These are phyloP conservation scores for Paspalum vaginatum DNA, from an alignment of 176 grass and related monocot species.

Conservation along the genomic window DNA sequence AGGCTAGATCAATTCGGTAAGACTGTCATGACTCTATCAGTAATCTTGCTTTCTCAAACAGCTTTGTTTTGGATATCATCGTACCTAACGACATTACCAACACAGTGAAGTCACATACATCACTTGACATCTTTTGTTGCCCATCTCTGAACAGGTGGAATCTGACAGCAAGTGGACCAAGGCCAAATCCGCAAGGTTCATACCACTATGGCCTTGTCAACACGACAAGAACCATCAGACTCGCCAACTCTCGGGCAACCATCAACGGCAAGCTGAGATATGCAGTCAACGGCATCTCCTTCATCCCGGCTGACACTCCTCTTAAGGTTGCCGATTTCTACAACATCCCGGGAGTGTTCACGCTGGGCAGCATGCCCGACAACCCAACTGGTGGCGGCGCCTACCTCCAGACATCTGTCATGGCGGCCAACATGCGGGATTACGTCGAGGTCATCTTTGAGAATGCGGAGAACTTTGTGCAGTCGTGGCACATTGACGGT, in stretches of 20 bases:
- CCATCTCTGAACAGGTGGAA: slow-evolving; percentile 64
- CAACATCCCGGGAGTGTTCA: slow-evolving; percentile 78
- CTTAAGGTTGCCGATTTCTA: slow-evolving; percentile 95
- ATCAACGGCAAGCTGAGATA: slow-evolving; percentile 94
- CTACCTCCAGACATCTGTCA: slow-evolving; percentile 82
- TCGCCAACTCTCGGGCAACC: slow-evolving; percentile 60
- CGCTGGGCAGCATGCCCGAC: slow-evolving; percentile 76
- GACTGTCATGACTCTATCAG: neutral
- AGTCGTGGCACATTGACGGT: slow-evolving; percentile 92
- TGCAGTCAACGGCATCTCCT: slow-evolving; percentile 86
- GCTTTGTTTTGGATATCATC: neutral
- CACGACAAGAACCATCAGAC: slow-evolving; percentile 85
- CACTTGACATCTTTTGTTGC: neutral
- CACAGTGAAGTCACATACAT: neutral
- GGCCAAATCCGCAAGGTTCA: slow-evolving; percentile 95
- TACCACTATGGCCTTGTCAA: slow-evolving; percentile 93
- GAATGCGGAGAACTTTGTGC: slow-evolving; percentile 71
- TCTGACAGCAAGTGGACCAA: slow-evolving; percentile 91
- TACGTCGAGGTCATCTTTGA: slow-evolving; percentile 88
- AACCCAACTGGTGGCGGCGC: slow-evolving; percentile 59
- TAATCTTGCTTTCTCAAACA: neutral
- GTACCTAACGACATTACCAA: neutral
- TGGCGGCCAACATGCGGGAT: slow-evolving; percentile 83
- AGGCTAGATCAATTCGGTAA: slow-evolving; percentile 91
- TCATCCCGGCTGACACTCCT: slow-evolving; percentile 75